A percentile compares a stretch with the other conserved stretches of the same genome.
phyloP scores from a whole-genome alignment of 164 flowering plant genomes.

The Vitis labrusca region DNA sequence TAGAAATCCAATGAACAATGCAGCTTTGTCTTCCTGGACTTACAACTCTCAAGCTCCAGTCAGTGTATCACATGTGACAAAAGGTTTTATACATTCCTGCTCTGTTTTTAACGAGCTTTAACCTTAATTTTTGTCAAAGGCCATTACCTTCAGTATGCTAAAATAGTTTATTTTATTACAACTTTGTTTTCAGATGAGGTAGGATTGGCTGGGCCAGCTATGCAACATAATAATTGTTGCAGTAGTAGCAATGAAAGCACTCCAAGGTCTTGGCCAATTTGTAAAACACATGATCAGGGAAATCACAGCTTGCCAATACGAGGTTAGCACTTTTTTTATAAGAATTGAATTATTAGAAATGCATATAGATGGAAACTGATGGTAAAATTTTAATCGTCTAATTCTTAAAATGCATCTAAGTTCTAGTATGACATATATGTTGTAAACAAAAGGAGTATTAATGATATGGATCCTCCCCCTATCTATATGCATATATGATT shows the following conservation, averaged over 20 bases:
- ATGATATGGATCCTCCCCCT: too few relatives aligned
- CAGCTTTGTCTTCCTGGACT: conserved; percentile 36
- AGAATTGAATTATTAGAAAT: background rate
- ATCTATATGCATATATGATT: too few relatives aligned
- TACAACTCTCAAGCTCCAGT: conserved; percentile 23
- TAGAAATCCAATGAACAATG: conserved; percentile 16
- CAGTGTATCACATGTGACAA: conserved; percentile 18
- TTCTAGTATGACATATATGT: too few relatives aligned
- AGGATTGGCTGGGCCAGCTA: conserved; percentile 4
- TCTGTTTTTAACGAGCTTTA: background rate
- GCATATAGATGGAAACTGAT: too few relatives aligned
- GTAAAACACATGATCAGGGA: conserved; percentile 14
- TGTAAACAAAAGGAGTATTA: too few relatives aligned
- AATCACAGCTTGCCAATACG: conserved; percentile 13
- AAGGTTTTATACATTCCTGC: conserved; percentile 21
- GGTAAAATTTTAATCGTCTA: too few relatives aligned
- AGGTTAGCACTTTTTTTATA: conserved; percentile 19
- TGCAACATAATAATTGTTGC: conserved; percentile 14
- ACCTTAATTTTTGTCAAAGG: background rate
- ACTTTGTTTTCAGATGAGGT: conserved; percentile 16
- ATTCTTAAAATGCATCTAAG: too few relatives aligned
- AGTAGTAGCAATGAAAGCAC: conserved; percentile 37
- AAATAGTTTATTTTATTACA: background rate
- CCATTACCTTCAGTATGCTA: background rate
- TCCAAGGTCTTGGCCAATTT: conserved; percentile 18